These are phyloP conservation scores for Hirschioporus abietinus DNA, from an alignment of 768 basidiomycete species.

Conservation along the genomic window DNA sequence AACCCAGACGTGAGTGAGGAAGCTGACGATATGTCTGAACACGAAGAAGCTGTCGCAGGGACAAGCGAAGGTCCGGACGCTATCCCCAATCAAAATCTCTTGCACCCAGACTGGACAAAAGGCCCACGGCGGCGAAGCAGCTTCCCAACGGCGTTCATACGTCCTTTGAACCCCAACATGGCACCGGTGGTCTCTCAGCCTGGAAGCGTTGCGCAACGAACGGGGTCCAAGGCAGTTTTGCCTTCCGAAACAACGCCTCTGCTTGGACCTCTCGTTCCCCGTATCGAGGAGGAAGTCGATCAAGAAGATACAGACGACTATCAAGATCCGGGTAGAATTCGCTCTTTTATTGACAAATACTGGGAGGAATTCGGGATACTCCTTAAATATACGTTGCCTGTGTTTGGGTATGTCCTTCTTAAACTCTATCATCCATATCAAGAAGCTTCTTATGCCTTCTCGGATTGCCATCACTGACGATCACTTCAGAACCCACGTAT, in stretches of 20 bases:
- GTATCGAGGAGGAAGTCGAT: slow-evolving; percentile 49
- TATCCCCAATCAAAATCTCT: not conserved
- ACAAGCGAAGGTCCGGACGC: not conserved
- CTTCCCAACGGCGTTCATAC: slow-evolving; percentile 30
- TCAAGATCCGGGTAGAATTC: not conserved
- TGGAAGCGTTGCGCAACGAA: slow-evolving; percentile 5
- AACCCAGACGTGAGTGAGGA: slow-evolving; percentile 15
- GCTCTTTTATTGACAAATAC: slow-evolving; percentile 20
- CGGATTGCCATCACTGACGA: not conserved
- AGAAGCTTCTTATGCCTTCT: not conserved
- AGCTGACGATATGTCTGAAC: slow-evolving; percentile 15
- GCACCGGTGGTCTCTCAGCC: slow-evolving; percentile 21
- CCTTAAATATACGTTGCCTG: slow-evolving; percentile 59
- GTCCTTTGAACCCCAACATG: slow-evolving; percentile 34
- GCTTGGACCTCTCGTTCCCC: slow-evolving; percentile 47
- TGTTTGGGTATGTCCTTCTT: slow-evolving; percentile 53
- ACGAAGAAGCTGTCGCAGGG: slow-evolving; percentile 7
- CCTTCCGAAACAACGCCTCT: slow-evolving; percentile 52
- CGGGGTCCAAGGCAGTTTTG: slow-evolving; percentile 19
- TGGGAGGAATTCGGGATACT: slow-evolving; percentile 59
- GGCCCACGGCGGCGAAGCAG: slow-evolving; percentile 20
- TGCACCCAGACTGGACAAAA: not conserved
- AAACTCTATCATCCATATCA: not conserved
- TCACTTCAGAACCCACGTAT: slow-evolving; percentile 55
- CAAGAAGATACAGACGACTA: slow-evolving; percentile 23